Evolutionary conservation across 1,284 basidiomycete species (phyloP).

Genomic region (Cystobasidiaceae sp.): DNA sequence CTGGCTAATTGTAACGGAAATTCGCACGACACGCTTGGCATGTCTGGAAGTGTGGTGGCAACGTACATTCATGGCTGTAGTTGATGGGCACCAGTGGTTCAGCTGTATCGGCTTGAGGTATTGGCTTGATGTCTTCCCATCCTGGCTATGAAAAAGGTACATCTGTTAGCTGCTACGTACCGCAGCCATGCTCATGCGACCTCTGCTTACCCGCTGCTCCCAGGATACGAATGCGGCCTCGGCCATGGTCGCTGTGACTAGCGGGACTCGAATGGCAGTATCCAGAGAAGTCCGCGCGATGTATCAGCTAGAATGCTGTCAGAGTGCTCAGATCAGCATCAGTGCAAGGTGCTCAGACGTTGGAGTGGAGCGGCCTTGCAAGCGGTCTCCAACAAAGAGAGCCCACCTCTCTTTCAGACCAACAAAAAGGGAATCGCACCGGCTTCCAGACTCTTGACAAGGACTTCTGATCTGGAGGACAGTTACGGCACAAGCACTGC

Average conservation of each 20-base stretch:
- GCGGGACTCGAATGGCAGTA: too few species aligned
- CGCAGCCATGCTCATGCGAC: neutral
- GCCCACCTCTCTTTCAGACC: too few species aligned
- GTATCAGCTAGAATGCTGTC: neutral
- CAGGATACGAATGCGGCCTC: constrained; percentile 19
- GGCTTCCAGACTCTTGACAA: too few species aligned
- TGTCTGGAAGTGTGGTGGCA: too few species aligned
- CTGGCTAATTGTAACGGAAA: neutral
- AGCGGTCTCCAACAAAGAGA: too few species aligned
- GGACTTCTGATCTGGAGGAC: too few species aligned
- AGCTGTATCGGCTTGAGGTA: constrained; percentile 71
- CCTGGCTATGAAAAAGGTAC: constrained; percentile 55
- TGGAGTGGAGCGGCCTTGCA: too few species aligned
- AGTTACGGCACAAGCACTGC: too few species aligned
- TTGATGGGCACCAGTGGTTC: constrained; percentile 81
- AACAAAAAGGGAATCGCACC: too few species aligned
- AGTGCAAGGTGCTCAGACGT: too few species aligned
- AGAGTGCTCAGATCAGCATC: too few species aligned
- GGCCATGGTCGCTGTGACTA: neutral
- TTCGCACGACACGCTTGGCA: neutral
- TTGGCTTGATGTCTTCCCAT: constrained; percentile 72
- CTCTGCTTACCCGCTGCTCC: constrained; percentile 16
- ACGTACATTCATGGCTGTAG: constrained; percentile 76
- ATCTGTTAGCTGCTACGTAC: neutral
- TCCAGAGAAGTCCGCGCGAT: neutral